Evolutionary conservation across 768 basidiomycete genomes (phyloP), one percentile per base, ranked within the genome.

Genomic region (Mycena pura): DNA sequence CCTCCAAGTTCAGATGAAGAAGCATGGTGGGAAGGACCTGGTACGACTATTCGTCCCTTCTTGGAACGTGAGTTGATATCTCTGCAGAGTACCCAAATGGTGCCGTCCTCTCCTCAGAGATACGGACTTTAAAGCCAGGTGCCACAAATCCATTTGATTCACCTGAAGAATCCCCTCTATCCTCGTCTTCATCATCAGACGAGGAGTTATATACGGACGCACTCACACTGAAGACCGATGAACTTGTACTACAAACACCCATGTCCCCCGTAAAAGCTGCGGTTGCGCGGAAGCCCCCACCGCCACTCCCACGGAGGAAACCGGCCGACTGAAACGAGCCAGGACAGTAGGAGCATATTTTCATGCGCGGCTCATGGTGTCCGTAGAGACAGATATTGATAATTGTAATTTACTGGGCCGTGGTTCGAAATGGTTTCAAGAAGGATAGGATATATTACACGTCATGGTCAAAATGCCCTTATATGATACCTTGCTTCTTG

Each of bases 141-240:
- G 70, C 70, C 55, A 72, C 73, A 34, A 93, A 94, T 70, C 93
- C 93, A 1, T 94, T 93, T 67, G 89, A 91, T 66, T 89, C 88
- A 22, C 82, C 86, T 3, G 73, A 73, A 46, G 84, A 86, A 40
- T 91, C 90, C 0, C 82, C 89, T 6, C 65, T 87, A 31, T 90
- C 91, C 14, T 87, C 89, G 3, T 92, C 89, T 7, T 90, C 93
- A 8, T 90, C 91, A 8, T 92, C 91, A 2, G 93, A 95, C 64
- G 93, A 95, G 70, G 92, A 93, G 68, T 77, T 95, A 19, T 95
- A 92, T 75, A 83, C 82, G 31, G 83, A 91, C 68, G 91, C 91
- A 6, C 77, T 88, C 38, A 78, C 85, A n/a, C n/a, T n/a, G n/a
- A n/a, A n/a, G n/a, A n/a, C n/a, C n/a, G n/a, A n/a, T n/a, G n/a